Conservation (phyloP, 1,284 basidiomycete species). For the Albatrellus sp. region DNA sequence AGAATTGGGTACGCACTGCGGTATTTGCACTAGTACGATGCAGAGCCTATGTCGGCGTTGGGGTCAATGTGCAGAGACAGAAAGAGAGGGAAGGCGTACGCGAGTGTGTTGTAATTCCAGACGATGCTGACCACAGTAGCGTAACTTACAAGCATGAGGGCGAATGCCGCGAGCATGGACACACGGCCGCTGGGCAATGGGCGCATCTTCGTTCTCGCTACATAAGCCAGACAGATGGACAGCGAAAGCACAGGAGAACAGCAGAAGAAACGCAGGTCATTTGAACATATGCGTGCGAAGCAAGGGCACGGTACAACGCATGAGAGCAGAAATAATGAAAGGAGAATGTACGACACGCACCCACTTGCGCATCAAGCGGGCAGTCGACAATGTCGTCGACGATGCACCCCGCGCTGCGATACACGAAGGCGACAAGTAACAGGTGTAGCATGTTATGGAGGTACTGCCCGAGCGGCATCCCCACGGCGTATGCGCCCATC, state of each 20-base stretch:
- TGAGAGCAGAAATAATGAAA: too few relatives aligned
- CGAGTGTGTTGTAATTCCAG: conserved; percentile 21
- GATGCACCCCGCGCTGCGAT: conserved; percentile 28
- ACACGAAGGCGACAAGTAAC: conserved; percentile 10
- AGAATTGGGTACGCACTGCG: too few relatives aligned
- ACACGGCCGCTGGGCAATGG: conserved; percentile 37
- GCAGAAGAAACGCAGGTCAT: not conserved
- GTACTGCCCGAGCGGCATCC: conserved; percentile 9
- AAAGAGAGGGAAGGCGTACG: conserved; percentile 10
- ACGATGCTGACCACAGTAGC: conserved; percentile 27
- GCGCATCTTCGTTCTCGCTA: conserved; percentile 33
- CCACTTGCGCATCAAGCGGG: conserved; percentile 36
- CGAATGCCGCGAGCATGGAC: conserved; percentile 25
- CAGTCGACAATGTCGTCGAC: conserved; percentile 43
- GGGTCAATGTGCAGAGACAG: too few relatives aligned
- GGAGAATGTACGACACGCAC: too few relatives aligned
- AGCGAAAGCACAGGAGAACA: too few relatives aligned
- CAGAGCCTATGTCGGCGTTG: too few relatives aligned
- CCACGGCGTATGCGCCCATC: conserved; percentile 11
- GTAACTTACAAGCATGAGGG: conserved; percentile 30
- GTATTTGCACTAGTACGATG: too few relatives aligned
- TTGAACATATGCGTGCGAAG: not conserved
- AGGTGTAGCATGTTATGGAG: conserved; percentile 9
- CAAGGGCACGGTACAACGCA: too few relatives aligned
- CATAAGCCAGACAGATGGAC: too few relatives aligned